These are phyloP conservation scores for Astrephomene gubernaculifera DNA, from an alignment of 139 green algal genomes.

Conservation along the genomic window DNA sequence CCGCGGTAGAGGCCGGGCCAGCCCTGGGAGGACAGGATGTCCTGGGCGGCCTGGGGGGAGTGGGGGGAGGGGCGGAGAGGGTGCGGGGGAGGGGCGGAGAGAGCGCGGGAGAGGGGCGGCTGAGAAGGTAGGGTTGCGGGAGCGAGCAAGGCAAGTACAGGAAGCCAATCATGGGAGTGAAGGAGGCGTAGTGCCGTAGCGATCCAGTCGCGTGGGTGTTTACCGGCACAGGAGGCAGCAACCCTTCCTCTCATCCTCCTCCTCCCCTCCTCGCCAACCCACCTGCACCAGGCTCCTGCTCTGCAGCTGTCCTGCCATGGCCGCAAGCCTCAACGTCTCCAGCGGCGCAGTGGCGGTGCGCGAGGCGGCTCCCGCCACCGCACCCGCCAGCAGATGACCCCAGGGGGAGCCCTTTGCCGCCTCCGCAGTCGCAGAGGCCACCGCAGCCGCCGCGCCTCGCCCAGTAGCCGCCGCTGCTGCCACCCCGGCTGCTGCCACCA, in stretches of 20 bases:
- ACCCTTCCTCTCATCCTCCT: no score
- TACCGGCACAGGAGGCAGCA: no score
- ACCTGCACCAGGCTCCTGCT: constrained; percentile 36
- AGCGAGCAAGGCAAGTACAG: no score
- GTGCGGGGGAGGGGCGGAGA: not conserved
- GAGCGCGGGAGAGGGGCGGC: no score
- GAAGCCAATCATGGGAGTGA: no score
- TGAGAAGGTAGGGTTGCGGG: no score
- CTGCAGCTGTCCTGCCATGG: constrained; percentile 72
- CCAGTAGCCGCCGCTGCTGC: no score
- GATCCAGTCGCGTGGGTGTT: no score
- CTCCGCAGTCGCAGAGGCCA: no score
- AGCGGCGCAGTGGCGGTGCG: constrained; percentile 84
- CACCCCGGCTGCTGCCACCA: no score
- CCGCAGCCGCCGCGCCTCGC: not conserved
- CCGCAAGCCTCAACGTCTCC: constrained; percentile 82
- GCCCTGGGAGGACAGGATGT: constrained; percentile 52
- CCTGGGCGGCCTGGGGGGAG: constrained; percentile 25
- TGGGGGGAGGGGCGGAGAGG: not conserved
- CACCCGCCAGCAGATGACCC: constrained; percentile 84
- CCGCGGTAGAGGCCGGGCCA: constrained; percentile 77
- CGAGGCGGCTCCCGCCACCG: constrained; percentile 77
- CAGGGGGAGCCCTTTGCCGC: constrained; percentile 31
- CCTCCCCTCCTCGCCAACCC: not conserved
- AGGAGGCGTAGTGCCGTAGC: no score